Evolutionary conservation across 2,329 filamentous ascomycete genomes (phyloP).

Genomic region (Fusarium pininemorale): DNA sequence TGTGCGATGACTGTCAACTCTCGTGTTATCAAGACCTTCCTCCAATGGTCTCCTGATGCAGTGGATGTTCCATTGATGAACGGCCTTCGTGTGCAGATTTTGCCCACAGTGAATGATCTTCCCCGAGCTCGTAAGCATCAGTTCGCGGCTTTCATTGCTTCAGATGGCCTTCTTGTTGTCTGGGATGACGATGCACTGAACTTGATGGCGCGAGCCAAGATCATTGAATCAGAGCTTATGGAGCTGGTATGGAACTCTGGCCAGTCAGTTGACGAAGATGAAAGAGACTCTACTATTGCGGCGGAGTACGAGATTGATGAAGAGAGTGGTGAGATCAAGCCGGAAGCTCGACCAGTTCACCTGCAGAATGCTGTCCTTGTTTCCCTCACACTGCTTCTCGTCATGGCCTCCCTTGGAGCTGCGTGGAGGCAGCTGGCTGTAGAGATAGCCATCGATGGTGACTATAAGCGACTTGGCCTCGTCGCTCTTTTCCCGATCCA

Average conservation of each 20-base stretch:
- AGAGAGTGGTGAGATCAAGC: constrained; percentile 73
- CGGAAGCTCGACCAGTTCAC: constrained; percentile 72
- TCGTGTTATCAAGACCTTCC: constrained; percentile 79
- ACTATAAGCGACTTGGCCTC: constrained; percentile 71
- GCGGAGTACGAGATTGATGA: constrained; percentile 70
- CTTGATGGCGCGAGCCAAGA: constrained; percentile 73
- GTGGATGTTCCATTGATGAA: constrained; percentile 80
- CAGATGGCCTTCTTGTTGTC: constrained; percentile 75
- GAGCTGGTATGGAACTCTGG: constrained; percentile 77
- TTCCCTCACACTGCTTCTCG: constrained; percentile 70
- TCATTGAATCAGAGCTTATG: constrained; percentile 81
- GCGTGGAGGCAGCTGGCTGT: constrained; percentile 76
- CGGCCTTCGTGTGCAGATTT: constrained; percentile 78
- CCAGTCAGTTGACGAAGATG: constrained; percentile 62
- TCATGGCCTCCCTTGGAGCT: constrained; percentile 73
- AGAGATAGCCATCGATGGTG: constrained; percentile 71
- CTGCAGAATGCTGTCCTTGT: constrained; percentile 76
- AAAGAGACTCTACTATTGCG: constrained; percentile 58
- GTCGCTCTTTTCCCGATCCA: constrained; percentile 74
- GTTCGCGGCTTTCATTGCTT: constrained; percentile 80
- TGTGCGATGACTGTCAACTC: constrained; percentile 85
- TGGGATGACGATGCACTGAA: constrained; percentile 85
- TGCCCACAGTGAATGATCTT: constrained; percentile 76
- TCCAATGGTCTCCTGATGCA: constrained; percentile 76
- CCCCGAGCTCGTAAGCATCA: constrained; percentile 78